Base-by-base conservation (phyloP, 106 monocot genomes). In the Platanthera zijinensis region DNA sequence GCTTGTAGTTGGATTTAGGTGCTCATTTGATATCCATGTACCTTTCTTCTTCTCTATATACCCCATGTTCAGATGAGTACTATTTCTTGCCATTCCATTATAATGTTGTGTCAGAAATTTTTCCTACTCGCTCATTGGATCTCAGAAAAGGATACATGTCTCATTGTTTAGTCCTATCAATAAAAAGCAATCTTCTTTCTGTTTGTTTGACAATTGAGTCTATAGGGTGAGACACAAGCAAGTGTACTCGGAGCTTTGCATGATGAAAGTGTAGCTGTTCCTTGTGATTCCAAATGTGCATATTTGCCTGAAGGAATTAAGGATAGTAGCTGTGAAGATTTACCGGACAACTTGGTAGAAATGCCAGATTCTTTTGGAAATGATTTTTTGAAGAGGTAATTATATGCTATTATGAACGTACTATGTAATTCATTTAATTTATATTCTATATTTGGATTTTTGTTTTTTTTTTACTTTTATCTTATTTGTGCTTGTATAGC, bases 321-420 rank as follows among this genome's bases (percentile, higher is more conserved):
- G n/a, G 68, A 76, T 5, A 10, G 48, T 77, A 57, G 5, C 69
- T 32, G 19, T 25, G 74, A 59, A 76, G 53, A 69, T 53, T 22
- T 68, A 77, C 21, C 72, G 72, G 19, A 47, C 49, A 70, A 14
- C 50, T 73, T 51, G 10, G 21, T 54, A 15, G 90, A 87, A 75
- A 17, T 85, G 64, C 53, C 80, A 64, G 85, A 87, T 45, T 45
- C 69, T 72, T 84, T 71, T 76, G 81, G 80, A 17, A 92, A 90
- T 81, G 79, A 78, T 77, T 92, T 95, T 50, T 86, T 95, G 52
- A 92, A 89, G 76, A 92, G 92, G 95, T 95, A 78, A 39, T 63
- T 54, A 19, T 61, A 7, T 8, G 53, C n/a, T 61, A 48, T 76
- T 46, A 49, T 50, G 11, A 25, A 74, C 51, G 28, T 57, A 53